phyloP scores from a whole-genome alignment of 148 eudicot species.

The Fagopyrum tataricum region DNA sequence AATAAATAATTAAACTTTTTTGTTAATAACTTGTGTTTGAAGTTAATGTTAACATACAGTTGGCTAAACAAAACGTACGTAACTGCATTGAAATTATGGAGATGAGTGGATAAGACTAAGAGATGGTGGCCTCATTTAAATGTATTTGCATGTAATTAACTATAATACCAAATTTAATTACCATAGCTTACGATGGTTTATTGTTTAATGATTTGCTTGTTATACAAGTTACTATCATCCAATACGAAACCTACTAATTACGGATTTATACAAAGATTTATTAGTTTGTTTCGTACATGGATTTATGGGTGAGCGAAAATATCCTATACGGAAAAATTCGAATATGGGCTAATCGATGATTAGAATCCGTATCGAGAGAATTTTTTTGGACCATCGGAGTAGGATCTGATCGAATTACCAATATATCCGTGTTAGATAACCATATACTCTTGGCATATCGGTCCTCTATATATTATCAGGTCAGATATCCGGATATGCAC shows the following conservation, averaged over 20 bases:
- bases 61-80: slow-evolving; percentile 2
- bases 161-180: background rate
- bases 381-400: too few species aligned
- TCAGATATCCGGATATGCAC: too few species aligned
- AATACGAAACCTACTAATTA: slow-evolving; percentile 1
- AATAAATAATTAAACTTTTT: background rate
- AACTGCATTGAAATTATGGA: slow-evolving; percentile 1
- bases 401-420: too few species aligned
- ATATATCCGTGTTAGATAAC: too few species aligned
- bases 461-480: too few species aligned
- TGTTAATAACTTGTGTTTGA: slow-evolving; percentile 8
- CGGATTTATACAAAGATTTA: background rate
- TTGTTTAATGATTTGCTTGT: background rate
- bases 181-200: background rate
- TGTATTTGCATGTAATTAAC: background rate
- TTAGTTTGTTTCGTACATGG: slow-evolving; percentile 3
- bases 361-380: too few species aligned
- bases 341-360: too few species aligned
- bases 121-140: background rate
- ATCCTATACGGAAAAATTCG: too few species aligned
- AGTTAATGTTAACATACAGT: background rate
- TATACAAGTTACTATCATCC: background rate
- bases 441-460: too few species aligned
- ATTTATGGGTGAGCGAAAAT: too few species aligned
- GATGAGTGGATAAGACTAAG: slow-evolving; percentile 11